Base-by-base conservation (phyloP, 2,329 filamentous ascomycete species). In the Helotiales sp. region DNA sequence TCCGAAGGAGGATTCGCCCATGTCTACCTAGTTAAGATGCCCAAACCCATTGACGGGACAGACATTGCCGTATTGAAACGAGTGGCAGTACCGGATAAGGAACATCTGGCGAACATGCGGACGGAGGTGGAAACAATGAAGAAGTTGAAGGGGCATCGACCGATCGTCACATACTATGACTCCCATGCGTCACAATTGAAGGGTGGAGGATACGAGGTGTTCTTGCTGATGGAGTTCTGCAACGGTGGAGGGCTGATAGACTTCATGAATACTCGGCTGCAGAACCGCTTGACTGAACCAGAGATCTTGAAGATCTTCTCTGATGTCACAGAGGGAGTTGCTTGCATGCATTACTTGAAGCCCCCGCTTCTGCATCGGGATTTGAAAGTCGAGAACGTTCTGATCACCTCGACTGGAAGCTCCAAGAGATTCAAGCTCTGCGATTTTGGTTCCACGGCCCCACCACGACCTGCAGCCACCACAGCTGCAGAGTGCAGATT, bases 61-160 rank as follows among this genome's bases (percentile, higher is more conserved):
- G 77, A 78, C 63, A 77, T 78, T 63, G 77, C 77, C 5, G 70
- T 78, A 7, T 66, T 78, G 66, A 78, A 99, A 85, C 87, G 96
- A 77, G 96, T 99, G 66, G 96, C 96, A 40, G 96, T 98, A 61
- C 93, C 96, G 34, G 96, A 99, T 81, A 97, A 97, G 85, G 92
- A 97, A 71, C 89, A 95, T 66, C 84, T 99, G 81, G 92, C 93
- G 70, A 94, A 92, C 80, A 98, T 99, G 96, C 90, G 96, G 79
- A 98, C 90, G 73, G 96, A 99, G 84, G 96, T 99, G 74, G 96
- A 99, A 83, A 99, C 96, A 15, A 99, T 99, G 96, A 99, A 99
- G 89, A 94, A 96, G 81, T 86, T 99, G 75, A 97, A 97, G 84
- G 96, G 96, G 65, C 96, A 98, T 85, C 89, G 90, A 70, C 91